Base-by-base conservation (phyloP, 2,329 filamentous ascomycete species). In the Ophiostoma montium region DNA sequence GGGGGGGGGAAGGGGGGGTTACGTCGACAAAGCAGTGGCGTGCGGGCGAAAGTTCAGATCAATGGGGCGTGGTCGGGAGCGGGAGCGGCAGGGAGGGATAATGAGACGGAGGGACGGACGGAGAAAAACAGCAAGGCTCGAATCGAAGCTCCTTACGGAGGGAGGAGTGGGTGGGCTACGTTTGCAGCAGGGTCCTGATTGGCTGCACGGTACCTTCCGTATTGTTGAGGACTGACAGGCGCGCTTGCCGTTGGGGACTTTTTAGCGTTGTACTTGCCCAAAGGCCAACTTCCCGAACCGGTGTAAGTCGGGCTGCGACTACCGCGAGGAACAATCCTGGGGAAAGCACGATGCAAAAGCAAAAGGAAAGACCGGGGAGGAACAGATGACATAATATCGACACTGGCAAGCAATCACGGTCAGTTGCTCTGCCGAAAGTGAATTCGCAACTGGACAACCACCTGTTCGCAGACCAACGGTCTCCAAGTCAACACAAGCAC, bases 401-500 rank as follows among this genome's bases (percentile, higher is more conserved):
- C 9, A 27, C 16, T 42, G 39, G 8, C 32, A 18, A 32, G 9
- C 23, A 13, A 19, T 21, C 15, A 21, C 9, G 12, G 39, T 23
- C 39, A 42, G 39, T 27, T n/a, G 13, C 10, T 46, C 16, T 27
- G 15, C 42, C 5, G 30, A 46, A 19, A 36, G 35, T 10, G 44
- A 18, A 3, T 19, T 18, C 6, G 19, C 32, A 13, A 16, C 19
- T 27, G 4, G 11, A 31, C 19, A 9, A 31, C 38, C 15, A 3
- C 30, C 21, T 27, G 43, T 46, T 46, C 36, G 11, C 49, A 15
- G 23, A 19, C 32, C 49, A 47, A 47, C 49, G 31, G 49, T 50
- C 49, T 33, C 35, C 49, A 36, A 43, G 36, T 36, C 49, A 50
- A 50, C 48, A 30, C 19, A 42, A 8, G n/a, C 3, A 27, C 23